These are phyloP conservation scores for Xylaria sp. DNA, from an alignment of 2,329 filamentous ascomycete genomes.

Conservation along the genomic window DNA sequence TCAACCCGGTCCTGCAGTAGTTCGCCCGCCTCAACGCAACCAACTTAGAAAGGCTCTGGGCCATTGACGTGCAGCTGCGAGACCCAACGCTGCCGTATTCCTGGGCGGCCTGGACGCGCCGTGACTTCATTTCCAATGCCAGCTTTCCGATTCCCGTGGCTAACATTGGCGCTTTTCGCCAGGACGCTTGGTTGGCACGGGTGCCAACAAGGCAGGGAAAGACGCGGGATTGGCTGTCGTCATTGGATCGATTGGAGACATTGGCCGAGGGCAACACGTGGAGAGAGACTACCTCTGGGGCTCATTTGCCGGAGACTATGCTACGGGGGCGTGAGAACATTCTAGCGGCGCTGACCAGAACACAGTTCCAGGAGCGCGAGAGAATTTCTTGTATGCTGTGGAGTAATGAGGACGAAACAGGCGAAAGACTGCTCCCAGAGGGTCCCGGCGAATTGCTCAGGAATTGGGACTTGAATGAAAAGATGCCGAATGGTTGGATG, in stretches of 20 bases:
- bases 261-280: constrained; percentile 13
- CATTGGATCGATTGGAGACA: constrained; percentile 1
- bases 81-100: not conserved
- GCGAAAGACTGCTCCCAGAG: constrained; percentile 1
- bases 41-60: constrained; percentile 16
- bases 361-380: not conserved
- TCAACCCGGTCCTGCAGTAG: too few species aligned
- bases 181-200: constrained; percentile 5
- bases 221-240: constrained; percentile 13
- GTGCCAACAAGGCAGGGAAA: constrained; percentile 1
- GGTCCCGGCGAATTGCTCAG: constrained; percentile 12
- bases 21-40: too few species aligned
- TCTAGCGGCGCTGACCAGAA: not conserved
- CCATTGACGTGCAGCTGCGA: constrained; percentile 9
- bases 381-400: constrained; percentile 7
- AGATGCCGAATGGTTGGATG: constrained; percentile 8
- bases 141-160: constrained; percentile 16
- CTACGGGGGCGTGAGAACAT: not conserved
- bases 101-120: constrained; percentile 18
- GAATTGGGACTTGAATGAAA: constrained; percentile 10
- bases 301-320: constrained; percentile 9
- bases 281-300: constrained; percentile 3
- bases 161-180: not conserved
- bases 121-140: constrained; percentile 15
- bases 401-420: constrained; percentile 10